A percentile compares a stretch with the other conserved stretches of the same genome.
Evolutionary conservation across 2,329 filamentous ascomycete genomes (phyloP).

Genomic region (Talaromyces atroroseus): DNA sequence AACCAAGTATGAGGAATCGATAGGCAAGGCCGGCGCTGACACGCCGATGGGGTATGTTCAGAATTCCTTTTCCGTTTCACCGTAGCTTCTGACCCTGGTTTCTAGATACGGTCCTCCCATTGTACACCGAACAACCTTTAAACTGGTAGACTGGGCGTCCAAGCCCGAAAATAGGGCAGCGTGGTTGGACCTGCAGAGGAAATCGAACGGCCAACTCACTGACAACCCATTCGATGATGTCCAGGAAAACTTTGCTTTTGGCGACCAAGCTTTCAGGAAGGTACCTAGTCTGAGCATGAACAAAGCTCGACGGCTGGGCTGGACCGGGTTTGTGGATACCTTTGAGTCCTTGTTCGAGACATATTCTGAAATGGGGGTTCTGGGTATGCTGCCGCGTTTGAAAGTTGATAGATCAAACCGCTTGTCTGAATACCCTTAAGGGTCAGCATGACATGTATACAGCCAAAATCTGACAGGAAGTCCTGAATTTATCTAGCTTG

Average conservation of each 20-base stretch:
- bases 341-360: constrained; percentile 21
- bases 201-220: constrained; percentile 15
- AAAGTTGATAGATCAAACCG: constrained; percentile 18
- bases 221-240: constrained; percentile 21
- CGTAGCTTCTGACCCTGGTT: background rate
- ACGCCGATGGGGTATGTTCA: constrained; percentile 14
- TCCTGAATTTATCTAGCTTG: too few relatives aligned
- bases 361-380: constrained; percentile 19
- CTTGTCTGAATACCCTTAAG: too few relatives aligned
- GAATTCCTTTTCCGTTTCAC: background rate
- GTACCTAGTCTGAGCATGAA: constrained; percentile 18
- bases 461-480: too few relatives aligned
- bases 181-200: constrained; percentile 14
- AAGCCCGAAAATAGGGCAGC: constrained; percentile 19
- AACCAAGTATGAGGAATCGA: constrained; percentile 16
- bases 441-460: too few relatives aligned
- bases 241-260: constrained; percentile 20
- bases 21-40: constrained; percentile 15
- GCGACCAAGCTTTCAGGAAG: constrained; percentile 17
- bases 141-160: background rate
- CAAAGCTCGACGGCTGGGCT: constrained; percentile 20
- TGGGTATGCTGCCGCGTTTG: constrained; percentile 22
- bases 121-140: background rate
- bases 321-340: constrained; percentile 24
- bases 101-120: constrained; percentile 2